Base-by-base conservation (phyloP, 2,329 filamentous ascomycete genomes). In the Sclerotinia minor region DNA sequence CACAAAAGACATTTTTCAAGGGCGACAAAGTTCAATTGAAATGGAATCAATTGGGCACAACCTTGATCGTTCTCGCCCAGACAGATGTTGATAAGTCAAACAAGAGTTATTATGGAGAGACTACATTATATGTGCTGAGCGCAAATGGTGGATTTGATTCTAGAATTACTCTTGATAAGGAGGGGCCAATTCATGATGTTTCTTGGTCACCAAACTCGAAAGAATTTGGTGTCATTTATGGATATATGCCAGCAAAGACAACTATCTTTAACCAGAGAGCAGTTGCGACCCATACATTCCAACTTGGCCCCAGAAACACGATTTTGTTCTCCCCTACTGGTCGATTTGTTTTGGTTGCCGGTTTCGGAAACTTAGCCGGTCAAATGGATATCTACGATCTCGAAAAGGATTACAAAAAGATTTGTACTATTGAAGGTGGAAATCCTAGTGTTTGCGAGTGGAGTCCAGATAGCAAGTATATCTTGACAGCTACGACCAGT, bases 71-170 rank as follows among this genome's bases (percentile, higher is more conserved):
- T 73, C 87, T 99, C 76, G 94, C 95, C 67, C 94, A 98, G 83
- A 99, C 95, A 44, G 95, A 99, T 71, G 95, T 98, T 65, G 95
- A 99, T 81, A 96, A 95, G 82, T 93, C 93, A 68, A 96, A 96
- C 80, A 98, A 98, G 87, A 97, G 92, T 81, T 99, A 99, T 83
- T 99, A 99, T 75, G 95, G 95, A 77, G 95, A 99, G 83, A 98
- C 95, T 13, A 98, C 92, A 72, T 88, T 99, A 77, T 98, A 98
- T 81, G 86, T 99, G 73, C 86, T 99, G 71, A 97, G 92, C 79
- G 91, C 93, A 71, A 96, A 91, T 76, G 94, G 94, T 71, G 88
- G 89, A 59, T 96, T 98, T 76, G 95, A 99, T 79, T 95, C 94
- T 68, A 89, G 95, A 74, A 89, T 99, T 73, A 87, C 91, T 71